Percentiles rank a stretch among this genome's conserved stretches.
Evolutionary conservation across 495 filamentous ascomycete genomes (phyloP).

Genomic region (Aspergillus wentii): DNA sequence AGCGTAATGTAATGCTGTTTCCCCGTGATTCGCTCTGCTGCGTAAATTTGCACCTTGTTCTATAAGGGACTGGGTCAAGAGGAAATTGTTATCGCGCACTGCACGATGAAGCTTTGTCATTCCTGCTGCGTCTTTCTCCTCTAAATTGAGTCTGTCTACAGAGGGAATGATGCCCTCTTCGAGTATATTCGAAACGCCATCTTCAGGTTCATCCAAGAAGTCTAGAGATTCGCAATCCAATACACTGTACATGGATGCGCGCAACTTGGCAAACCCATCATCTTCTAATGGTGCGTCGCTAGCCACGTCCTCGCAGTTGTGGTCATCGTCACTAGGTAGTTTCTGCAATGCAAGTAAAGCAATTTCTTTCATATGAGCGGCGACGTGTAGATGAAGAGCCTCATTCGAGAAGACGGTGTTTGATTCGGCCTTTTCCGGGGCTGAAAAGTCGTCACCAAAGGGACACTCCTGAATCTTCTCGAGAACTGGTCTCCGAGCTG

Average conservation of each 20-base stretch:
- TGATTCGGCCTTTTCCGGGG: slow-evolving; percentile 16
- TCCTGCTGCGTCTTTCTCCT: slow-evolving; percentile 21
- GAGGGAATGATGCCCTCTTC: slow-evolving; percentile 19
- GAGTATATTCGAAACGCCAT: slow-evolving; percentile 9
- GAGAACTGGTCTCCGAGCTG: slow-evolving; percentile 21
- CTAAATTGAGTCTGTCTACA: slow-evolving; percentile 19
- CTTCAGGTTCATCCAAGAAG: slow-evolving; percentile 19
- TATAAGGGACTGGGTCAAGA: slow-evolving; percentile 20
- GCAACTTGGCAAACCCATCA: slow-evolving; percentile 13
- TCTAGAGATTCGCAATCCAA: slow-evolving; percentile 22
- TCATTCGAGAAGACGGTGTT: slow-evolving; percentile 23
- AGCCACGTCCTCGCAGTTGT: slow-evolving; percentile 17
- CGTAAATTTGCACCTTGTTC: slow-evolving; percentile 13
- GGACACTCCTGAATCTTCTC: slow-evolving; percentile 22
- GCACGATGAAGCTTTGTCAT: slow-evolving; percentile 27
- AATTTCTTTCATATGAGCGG: slow-evolving; percentile 29
- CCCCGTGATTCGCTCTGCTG: slow-evolving; percentile 6
- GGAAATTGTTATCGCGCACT: slow-evolving; percentile 16
- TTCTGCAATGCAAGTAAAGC: slow-evolving; percentile 29
- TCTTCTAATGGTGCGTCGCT: slow-evolving; percentile 25
- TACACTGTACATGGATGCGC: slow-evolving; percentile 29
- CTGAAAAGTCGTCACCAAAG: slow-evolving; percentile 26
- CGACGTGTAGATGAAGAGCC: slow-evolving; percentile 26
- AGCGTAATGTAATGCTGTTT: slow-evolving; percentile 9
- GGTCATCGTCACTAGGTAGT: slow-evolving; percentile 21